phyloP scores from a whole-genome alignment of 306 rosid genomes.

The Crotalaria pallida region DNA sequence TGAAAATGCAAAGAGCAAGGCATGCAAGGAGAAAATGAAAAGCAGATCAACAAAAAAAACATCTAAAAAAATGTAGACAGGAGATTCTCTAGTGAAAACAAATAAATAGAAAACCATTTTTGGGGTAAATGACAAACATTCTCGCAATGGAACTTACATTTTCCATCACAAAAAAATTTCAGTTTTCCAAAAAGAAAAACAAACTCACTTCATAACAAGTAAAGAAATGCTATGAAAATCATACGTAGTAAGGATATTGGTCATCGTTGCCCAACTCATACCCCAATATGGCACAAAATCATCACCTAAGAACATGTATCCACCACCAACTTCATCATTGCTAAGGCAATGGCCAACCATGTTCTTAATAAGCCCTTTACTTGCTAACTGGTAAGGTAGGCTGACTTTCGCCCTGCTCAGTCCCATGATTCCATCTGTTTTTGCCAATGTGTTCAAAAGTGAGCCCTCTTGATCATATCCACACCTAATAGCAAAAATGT shows the following conservation, averaged over 20 bases:
- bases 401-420: slow-evolving; percentile 64
- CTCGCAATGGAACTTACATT: background rate
- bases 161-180: background rate
- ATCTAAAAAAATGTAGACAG: background rate
- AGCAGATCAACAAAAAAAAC: background rate
- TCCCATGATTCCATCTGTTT: slow-evolving; percentile 80
- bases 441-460: slow-evolving; percentile 52
- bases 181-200: background rate
- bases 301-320: slow-evolving; percentile 80
- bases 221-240: background rate
- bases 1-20: background rate
- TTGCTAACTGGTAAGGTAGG: slow-evolving; percentile 64
- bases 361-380: slow-evolving; percentile 63
- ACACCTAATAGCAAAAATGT: slow-evolving; percentile 45
- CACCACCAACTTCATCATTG: slow-evolving; percentile 48
- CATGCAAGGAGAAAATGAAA: background rate
- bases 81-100: background rate
- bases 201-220: background rate
- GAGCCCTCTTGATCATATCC: slow-evolving; percentile 85
- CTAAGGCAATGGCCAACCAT: slow-evolving; percentile 77
- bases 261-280: slow-evolving; percentile 74
- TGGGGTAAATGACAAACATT: background rate
- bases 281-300: slow-evolving; percentile 71
- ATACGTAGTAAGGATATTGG: slow-evolving; percentile 35
- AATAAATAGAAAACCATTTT: background rate